A percentile compares a stretch with the other conserved stretches of the same genome.
These are phyloP conservation scores for Hericium erinaceus DNA, from an alignment of 768 basidiomycete species.

Conservation along the genomic window DNA sequence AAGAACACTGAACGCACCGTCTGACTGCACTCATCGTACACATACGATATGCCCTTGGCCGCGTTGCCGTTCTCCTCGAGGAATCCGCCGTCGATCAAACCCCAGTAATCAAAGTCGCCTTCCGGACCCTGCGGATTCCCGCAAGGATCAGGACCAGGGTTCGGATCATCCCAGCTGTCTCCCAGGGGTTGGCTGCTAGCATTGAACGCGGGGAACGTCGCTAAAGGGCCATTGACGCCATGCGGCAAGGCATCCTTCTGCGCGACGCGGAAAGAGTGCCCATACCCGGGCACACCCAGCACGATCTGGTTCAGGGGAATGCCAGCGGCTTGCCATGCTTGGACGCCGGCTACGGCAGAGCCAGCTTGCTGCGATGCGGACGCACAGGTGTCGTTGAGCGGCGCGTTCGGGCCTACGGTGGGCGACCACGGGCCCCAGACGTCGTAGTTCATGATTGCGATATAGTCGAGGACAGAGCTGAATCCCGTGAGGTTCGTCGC, in stretches of 20 bases:
- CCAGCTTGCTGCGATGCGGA: not conserved
- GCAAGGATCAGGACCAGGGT: constrained; percentile 22
- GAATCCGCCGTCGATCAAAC: constrained; percentile 6
- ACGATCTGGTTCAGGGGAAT: constrained; percentile 45
- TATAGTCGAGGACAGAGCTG: constrained; percentile 9
- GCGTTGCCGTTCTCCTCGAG: constrained; percentile 4
- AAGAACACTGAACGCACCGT: constrained; percentile 39
- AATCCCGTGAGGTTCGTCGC: constrained; percentile 5
- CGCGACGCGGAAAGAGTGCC: constrained; percentile 56
- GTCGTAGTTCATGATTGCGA: constrained; percentile 14
- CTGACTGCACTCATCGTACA: constrained; percentile 60
- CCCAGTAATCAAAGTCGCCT: constrained; percentile 13
- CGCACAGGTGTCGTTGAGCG: constrained; percentile 11
- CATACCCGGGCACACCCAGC: constrained; percentile 79
- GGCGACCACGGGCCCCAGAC: constrained; percentile 6
- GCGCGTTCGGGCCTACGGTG: constrained; percentile 9
- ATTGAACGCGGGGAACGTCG: constrained; percentile 46
- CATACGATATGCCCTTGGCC: constrained; percentile 35
- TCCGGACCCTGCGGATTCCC: constrained; percentile 21
- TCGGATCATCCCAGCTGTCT: constrained; percentile 20
- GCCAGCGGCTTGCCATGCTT: constrained; percentile 7
- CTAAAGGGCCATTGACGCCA: constrained; percentile 23
- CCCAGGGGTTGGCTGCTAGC: constrained; percentile 34
- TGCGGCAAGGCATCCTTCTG: constrained; percentile 27
- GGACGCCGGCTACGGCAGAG: constrained; percentile 7